Base-by-base conservation (phyloP, 2,329 filamentous ascomycete species). In the Exophiala calicioides region DNA sequence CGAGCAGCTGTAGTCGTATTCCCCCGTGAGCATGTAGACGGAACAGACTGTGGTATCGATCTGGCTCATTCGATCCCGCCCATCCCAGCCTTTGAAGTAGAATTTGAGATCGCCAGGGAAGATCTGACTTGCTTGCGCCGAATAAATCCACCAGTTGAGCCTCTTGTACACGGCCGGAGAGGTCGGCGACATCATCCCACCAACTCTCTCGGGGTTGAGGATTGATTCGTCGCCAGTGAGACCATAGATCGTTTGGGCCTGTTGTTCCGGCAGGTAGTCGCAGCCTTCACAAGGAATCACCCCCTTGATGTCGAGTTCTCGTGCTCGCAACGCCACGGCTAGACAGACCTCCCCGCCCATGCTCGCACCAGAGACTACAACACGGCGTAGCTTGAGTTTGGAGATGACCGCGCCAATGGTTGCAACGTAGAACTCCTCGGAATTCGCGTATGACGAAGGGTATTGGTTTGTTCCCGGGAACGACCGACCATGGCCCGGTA, bases 31-130 rank as follows among this genome's bases (percentile, higher is more conserved):
- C 71, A 77, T 76, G 59, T 69, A 77, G 1, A 76, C 71, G 2
- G 73, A 73, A 46, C 74, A 77, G 42, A 61, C 65, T 50, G 70
- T 68, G 3, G 69, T 74, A 48, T 77, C 68, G 56, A 77, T 75
- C 6, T 60, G 61, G 0, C 61, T 61, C 35, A 75, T 64, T 47
- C 72, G 66, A 4, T 64, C 59, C 20, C 74, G 68, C 8, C 70
- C 73, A 53, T 76, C 73, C 64, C 68, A 76, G 27, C 72, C 72
- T 33, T 70, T 69, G 39, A 75, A 75, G 63, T 74, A 75, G 59
- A 76, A 76, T 56, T 75, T 70, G 8, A 75, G 60, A 46, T 75
- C 72, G 15, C 73, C 73, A 52, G 75, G 72, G 62, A 76, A 75
- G 33, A 76, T 71, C 1, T 70, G 71, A 40, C 74, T 74, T 1